A percentile compares a stretch with the other conserved stretches of the same genome.
These are phyloP conservation scores for Plasmodium vivax DNA, from an alignment of 169 alveolate species.

Conservation along the genomic window DNA sequence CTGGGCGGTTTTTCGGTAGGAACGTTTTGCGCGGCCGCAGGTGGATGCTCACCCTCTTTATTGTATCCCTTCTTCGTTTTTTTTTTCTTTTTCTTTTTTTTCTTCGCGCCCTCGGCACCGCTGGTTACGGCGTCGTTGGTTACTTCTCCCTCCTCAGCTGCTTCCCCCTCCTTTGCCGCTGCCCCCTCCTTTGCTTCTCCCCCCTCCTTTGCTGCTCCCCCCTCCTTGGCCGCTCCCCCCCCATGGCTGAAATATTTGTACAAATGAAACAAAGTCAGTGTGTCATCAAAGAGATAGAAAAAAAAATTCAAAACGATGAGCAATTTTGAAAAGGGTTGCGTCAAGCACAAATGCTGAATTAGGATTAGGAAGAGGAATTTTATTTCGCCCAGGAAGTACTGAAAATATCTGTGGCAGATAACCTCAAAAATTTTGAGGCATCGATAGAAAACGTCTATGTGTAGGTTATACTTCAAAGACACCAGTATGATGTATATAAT, in stretches of 20 bases:
- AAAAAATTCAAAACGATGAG: conserved; percentile 64
- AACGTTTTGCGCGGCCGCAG: neutral
- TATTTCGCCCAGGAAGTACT: conserved; percentile 70
- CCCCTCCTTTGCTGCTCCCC: neutral
- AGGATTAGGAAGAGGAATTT: conserved; percentile 17
- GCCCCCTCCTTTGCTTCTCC: neutral
- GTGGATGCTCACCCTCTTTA: neutral
- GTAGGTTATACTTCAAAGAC: conserved; percentile 58
- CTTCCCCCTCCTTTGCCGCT: neutral
- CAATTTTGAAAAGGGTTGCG: conserved; percentile 49
- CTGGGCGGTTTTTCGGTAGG: neutral
- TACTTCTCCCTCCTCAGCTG: neutral
- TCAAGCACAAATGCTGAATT: conserved; percentile 47
- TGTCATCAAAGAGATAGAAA: conserved; percentile 64
- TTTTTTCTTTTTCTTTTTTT: neutral
- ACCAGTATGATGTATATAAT: conserved; percentile 33
- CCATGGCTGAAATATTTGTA: conserved; percentile 45
- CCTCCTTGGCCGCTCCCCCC: neutral
- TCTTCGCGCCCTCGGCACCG: neutral
- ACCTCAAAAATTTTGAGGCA: conserved; percentile 56
- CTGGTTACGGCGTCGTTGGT: neutral
- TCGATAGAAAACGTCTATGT: conserved; percentile 49
- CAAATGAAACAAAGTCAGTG: conserved; percentile 16
- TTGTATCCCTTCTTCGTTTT: neutral
- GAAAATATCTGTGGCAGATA: conserved; percentile 57